These are phyloP conservation scores for Phytomonas francai DNA, from an alignment of 208 protist genomes.

Conservation along the genomic window DNA sequence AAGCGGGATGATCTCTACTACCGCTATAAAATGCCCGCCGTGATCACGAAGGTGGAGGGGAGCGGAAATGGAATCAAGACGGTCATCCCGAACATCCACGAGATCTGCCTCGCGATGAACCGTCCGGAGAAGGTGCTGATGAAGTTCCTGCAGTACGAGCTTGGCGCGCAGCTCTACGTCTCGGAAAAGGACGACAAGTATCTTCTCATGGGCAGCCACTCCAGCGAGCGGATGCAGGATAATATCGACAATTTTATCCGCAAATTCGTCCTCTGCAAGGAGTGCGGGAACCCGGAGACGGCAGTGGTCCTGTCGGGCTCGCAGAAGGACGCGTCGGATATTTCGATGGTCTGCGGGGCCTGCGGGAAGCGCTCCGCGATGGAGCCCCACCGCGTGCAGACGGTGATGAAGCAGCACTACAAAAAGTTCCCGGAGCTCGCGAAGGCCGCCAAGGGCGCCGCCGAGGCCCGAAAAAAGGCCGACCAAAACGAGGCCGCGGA, in stretches of 20 bases:
- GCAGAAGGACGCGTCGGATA: conserved; percentile 30
- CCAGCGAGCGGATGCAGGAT: conserved; percentile 72
- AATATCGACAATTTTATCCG: conserved; percentile 82
- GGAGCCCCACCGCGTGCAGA: conserved; percentile 38
- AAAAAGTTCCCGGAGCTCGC: conserved; percentile 53
- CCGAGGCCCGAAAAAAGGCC: conserved; percentile 28
- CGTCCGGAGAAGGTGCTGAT: conserved; percentile 83
- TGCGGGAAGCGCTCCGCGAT: conserved; percentile 48
- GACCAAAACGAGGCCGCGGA: conserved; percentile 19
- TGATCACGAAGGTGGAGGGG: conserved; percentile 89
- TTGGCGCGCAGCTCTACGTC: conserved; percentile 78
- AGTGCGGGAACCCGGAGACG: conserved; percentile 88
- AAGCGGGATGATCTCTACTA: conserved; percentile 87
- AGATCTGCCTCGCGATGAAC: conserved; percentile 83
- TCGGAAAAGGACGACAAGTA: conserved; percentile 83
- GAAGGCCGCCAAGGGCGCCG: conserved; percentile 39
- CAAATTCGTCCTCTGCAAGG: conserved; percentile 81
- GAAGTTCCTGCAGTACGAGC: conserved; percentile 85
- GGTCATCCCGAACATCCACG: conserved; percentile 91
- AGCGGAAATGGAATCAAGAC: conserved; percentile 94
- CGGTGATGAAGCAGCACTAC: conserved; percentile 61
- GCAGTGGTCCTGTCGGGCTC: conserved; percentile 35
- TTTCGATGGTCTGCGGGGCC: conserved; percentile 64
- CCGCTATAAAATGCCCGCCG: conserved; percentile 91
- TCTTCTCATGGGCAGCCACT: conserved; percentile 78